A percentile compares a stretch with the other conserved stretches of the same genome.
These are phyloP conservation scores for Vaccinium myrtillus DNA, from an alignment of 148 eudicot genomes.

Conservation along the genomic window DNA sequence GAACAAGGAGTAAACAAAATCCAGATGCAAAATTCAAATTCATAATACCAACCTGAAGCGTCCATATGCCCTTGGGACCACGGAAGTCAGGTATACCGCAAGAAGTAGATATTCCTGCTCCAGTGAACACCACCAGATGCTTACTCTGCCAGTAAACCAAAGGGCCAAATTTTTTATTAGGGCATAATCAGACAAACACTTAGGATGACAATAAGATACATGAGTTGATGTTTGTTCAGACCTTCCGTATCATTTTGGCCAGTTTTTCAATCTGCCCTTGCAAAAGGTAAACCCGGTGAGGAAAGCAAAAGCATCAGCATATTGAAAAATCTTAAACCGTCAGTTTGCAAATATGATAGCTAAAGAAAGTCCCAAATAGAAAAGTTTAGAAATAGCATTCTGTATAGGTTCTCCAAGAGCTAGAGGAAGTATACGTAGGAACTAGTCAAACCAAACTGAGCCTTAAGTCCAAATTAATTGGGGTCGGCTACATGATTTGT, in stretches of 20 bases:
- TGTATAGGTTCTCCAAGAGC: background rate
- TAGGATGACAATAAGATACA: background rate
- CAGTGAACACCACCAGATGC: conserved; percentile 93
- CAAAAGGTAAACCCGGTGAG: conserved; percentile 14
- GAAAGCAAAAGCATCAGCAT: conserved; percentile 7
- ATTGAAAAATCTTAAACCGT: background rate
- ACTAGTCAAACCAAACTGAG: no score
- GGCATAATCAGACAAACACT: background rate
- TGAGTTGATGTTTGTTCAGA: conserved; percentile 15
- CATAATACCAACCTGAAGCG: conserved; percentile 70
- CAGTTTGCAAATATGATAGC: background rate
- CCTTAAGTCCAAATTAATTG: no score
- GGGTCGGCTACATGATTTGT: no score
- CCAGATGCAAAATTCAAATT: conserved; percentile 2
- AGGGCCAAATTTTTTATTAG: background rate
- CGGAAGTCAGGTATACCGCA: conserved; percentile 99
- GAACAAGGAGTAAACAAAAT: background rate
- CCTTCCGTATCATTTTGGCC: conserved; percentile 75
- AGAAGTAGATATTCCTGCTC: conserved; percentile 98
- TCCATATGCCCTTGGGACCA: conserved; percentile 98
- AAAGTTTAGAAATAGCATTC: background rate
- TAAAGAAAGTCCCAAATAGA: background rate
- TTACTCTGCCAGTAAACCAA: conserved; percentile 64
- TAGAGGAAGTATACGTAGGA: background rate
- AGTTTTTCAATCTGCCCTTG: conserved; percentile 70